Conservation (phyloP, 2,329 filamentous ascomycete genomes). For the Diaporthe nobilis region DNA sequence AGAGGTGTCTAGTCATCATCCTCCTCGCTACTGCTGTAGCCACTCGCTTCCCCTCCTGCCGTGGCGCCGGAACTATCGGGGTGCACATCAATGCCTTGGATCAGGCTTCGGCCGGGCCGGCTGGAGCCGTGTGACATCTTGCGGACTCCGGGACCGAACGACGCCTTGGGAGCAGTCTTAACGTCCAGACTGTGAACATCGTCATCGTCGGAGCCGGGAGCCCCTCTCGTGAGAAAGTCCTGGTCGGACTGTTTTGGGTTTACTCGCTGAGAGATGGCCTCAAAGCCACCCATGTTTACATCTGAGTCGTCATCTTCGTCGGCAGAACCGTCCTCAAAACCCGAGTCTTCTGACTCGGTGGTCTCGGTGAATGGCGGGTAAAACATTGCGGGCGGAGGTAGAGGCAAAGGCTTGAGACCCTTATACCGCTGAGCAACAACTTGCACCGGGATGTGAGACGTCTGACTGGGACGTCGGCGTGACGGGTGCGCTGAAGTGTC, state of each 20-base stretch:
- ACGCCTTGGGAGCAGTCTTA: neutral
- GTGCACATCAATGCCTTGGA: conserved; percentile 40
- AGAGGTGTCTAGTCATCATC: neutral
- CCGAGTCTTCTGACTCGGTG: conserved; percentile 46
- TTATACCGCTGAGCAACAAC: conserved; percentile 61
- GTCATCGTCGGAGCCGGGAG: conserved; percentile 58
- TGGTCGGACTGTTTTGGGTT: conserved; percentile 58
- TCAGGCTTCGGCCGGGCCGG: neutral
- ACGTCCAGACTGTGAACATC: conserved; percentile 25
- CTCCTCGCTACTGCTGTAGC: conserved; percentile 53
- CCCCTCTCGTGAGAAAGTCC: conserved; percentile 56
- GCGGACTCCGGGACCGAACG: neutral
- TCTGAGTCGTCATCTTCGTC: conserved; percentile 52
- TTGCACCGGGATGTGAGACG: conserved; percentile 56
- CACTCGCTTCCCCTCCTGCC: conserved; percentile 55
- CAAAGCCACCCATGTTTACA: conserved; percentile 47
- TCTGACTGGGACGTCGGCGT: conserved; percentile 1
- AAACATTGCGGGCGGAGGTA: conserved; percentile 68
- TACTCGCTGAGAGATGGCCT: conserved; percentile 52
- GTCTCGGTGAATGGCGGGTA: conserved; percentile 63
- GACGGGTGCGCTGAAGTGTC: conserved; percentile 53
- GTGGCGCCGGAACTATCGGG: conserved; percentile 58
- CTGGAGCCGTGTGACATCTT: conserved; percentile 11
- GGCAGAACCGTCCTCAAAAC: conserved; percentile 47
- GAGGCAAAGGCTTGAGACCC: conserved; percentile 60